Conservation (phyloP, 495 filamentous ascomycete species). For the Podospora australis region DNA sequence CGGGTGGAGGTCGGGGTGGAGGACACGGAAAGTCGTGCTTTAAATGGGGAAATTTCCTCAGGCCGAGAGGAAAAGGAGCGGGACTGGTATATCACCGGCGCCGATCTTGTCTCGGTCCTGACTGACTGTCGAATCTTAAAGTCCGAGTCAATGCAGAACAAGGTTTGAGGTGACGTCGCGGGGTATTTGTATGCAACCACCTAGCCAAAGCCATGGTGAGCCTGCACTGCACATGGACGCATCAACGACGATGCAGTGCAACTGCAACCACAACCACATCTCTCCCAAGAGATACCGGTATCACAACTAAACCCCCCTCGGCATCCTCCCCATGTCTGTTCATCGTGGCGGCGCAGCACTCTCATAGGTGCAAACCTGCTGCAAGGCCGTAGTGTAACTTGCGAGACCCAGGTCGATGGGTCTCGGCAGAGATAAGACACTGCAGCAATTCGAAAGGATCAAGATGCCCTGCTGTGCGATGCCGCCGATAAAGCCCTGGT, state of each 20-base stretch:
- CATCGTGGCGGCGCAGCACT: not conserved
- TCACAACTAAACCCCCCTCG: not conserved
- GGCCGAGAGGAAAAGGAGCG: too few relatives aligned
- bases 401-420: not conserved
- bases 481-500: not conserved
- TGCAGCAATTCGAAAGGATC: not conserved
- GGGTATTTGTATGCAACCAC: constrained; percentile 4
- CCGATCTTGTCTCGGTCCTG: not conserved
- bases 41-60: too few relatives aligned
- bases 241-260: not conserved
- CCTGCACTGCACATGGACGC: too few relatives aligned
- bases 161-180: not conserved
- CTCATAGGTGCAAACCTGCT: not conserved
- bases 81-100: not conserved
- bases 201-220: too few relatives aligned
- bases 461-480: not conserved
- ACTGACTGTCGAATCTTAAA: not conserved
- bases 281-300: too few relatives aligned
- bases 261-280: too few relatives aligned
- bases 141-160: not conserved
- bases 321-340: not conserved
- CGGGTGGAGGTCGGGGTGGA: too few relatives aligned
- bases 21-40: too few relatives aligned
- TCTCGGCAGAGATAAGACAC: constrained; percentile 4
- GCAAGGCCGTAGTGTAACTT: too few relatives aligned